Evolutionary conservation across 106 monocot species (phyloP), one percentile per base, ranked within the genome.

Genomic region (Acanthochlamys bracteata): DNA sequence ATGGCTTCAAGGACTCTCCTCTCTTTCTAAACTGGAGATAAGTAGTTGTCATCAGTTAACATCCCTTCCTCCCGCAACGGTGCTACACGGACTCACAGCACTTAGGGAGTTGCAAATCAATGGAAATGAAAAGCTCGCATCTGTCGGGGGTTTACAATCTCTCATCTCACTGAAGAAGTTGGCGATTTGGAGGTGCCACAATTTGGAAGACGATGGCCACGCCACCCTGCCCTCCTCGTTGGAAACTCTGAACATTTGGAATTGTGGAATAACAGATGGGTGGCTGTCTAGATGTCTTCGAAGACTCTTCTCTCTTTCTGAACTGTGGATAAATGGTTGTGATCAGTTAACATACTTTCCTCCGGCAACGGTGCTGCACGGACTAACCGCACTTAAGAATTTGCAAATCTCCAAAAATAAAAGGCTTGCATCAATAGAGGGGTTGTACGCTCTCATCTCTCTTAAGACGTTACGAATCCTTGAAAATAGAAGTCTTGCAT

Each of bases 1-100:
- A 14, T 56, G 56, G 21, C 56, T 56, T n/a, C 9, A 56, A 56
- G 56, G 56, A 11, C 56, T 56, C 56, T 20, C n/a, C 7, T 56
- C 56, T 56, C 56, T 56, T 23, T 20, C 19, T 20, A 8, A 56
- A n/a, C 20, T 56, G 22, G 10, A 0, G 20, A 56, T 56, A 14
- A 2, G n/a, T 0, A 19, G 7, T 23, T 56, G 56, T 23, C 0
- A n/a, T 20, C n/a, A 23, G 7, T 20, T 56, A 3, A 20, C 19
- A 20, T 56, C 56, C 0, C 56, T 56, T 20, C 56, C 56, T 14
- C 20, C 56, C 8, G 56, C 56, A 2, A 10, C 19, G 19, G 56
- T 56, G 56, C 22, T 56, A 7, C 56, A 56, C 2, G 1, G 56
- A 4, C 51, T 51, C 2, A n/a, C 56, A 0, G 56, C 56, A 23